Percentiles rank a stretch among this genome's conserved stretches.
Conservation (phyloP, 1,139 yeast species). For the Kluyveromyces sp. region DNA sequence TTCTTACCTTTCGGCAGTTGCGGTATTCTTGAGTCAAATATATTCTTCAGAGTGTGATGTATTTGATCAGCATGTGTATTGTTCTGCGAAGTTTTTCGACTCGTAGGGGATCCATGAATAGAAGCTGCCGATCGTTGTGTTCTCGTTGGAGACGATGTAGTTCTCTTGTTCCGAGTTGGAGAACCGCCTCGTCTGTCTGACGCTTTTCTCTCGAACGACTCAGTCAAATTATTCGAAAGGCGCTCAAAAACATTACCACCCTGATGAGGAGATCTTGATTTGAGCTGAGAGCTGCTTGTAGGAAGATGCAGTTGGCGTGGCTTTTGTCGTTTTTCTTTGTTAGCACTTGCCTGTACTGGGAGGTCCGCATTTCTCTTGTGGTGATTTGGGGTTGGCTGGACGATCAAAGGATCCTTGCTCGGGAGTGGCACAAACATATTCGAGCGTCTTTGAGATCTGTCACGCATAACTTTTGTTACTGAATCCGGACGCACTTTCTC, state of each 20-base stretch:
- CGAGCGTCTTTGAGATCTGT: conserved; percentile 25
- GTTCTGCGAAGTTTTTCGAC: conserved; percentile 12
- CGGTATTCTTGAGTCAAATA: conserved; percentile 20
- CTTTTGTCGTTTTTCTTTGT: not conserved
- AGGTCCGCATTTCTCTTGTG: conserved; percentile 5
- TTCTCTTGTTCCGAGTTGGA: conserved; percentile 9
- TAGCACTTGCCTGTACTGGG: not conserved
- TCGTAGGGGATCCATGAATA: conserved; percentile 25
- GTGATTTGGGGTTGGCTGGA: conserved; percentile 14
- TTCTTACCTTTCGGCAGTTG: conserved; percentile 8
- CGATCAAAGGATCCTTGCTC: conserved; percentile 29
- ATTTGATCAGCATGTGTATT: conserved; percentile 11
- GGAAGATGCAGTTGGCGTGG: not conserved
- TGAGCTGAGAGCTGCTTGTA: not conserved
- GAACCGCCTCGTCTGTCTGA: conserved; percentile 16
- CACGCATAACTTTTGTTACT: conserved; percentile 7
- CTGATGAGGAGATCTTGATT: conserved; percentile 5
- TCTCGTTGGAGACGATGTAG: not conserved
- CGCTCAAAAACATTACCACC: conserved; percentile 27
- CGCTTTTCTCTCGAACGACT: conserved; percentile 29
- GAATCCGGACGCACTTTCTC: conserved; percentile 7
- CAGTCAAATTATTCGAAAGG: conserved; percentile 26
- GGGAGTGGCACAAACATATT: conserved; percentile 32
- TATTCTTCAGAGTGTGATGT: conserved; percentile 26
- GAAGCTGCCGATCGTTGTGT: conserved; percentile 13